Conservation (phyloP, 768 basidiomycete species). For the Boletus sp. region DNA sequence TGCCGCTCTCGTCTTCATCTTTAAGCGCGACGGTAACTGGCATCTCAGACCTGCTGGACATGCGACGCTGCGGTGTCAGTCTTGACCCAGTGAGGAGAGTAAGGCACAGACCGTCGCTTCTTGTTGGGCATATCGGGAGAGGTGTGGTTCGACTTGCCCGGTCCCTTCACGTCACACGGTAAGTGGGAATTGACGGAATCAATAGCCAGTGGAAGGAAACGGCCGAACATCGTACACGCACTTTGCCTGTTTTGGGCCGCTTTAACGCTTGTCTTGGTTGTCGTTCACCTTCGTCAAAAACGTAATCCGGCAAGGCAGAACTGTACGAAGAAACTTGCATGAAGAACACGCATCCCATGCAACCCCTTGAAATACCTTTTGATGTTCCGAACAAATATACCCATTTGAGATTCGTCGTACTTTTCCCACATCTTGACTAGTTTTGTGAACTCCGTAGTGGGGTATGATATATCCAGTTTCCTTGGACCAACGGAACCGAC, state of each 20-base stretch:
- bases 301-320: conserved; percentile 72
- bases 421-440: conserved; percentile 95
- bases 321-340: conserved; percentile 38
- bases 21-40: conserved; percentile 24
- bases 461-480: conserved; percentile 93
- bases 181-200: conserved; percentile 18
- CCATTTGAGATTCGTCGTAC: conserved; percentile 90
- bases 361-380: conserved; percentile 58
- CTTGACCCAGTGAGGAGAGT: conserved; percentile 8
- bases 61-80: conserved; percentile 30
- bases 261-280: conserved; percentile 69
- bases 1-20: conserved; percentile 39
- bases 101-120: conserved; percentile 68
- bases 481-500: conserved; percentile 76
- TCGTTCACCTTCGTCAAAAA: conserved; percentile 79
- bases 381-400: conserved; percentile 89
- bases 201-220: conserved; percentile 10
- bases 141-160: conserved; percentile 56
- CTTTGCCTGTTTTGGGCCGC: conserved; percentile 63
- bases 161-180: conserved; percentile 46
- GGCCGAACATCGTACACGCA: conserved; percentile 32
- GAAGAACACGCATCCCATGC: conserved; percentile 14
- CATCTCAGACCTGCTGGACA: conserved; percentile 42
- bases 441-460: conserved; percentile 92
- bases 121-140: conserved; percentile 76